Conservation (phyloP, 352 stramenopile genomes). For the Globisporangium radiosum region DNA sequence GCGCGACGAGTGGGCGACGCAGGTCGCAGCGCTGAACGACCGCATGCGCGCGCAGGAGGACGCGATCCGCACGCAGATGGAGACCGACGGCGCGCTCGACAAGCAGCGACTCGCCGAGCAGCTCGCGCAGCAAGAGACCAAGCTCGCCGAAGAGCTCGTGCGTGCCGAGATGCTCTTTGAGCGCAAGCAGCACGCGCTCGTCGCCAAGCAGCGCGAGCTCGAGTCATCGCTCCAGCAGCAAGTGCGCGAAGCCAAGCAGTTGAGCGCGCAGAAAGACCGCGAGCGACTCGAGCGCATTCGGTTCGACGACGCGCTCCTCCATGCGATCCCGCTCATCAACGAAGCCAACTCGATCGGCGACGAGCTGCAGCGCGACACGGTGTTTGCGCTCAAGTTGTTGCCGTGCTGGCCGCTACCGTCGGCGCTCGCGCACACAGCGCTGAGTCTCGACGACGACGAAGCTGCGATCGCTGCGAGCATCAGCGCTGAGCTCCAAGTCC, state of each 20-base stretch:
- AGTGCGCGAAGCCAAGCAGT: conserved; percentile 66
- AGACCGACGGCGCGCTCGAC: conserved; percentile 65
- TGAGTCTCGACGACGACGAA: conserved; percentile 54
- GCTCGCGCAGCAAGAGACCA: conserved; percentile 64
- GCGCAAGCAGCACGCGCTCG: conserved; percentile 62
- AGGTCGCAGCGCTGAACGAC: conserved; percentile 62
- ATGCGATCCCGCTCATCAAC: conserved; percentile 74
- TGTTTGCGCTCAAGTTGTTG: conserved; percentile 67
- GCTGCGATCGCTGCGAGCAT: conserved; percentile 41
- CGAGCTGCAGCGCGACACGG: conserved; percentile 58
- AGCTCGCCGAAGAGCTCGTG: conserved; percentile 68
- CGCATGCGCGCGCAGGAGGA: conserved; percentile 69
- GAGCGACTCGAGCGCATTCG: conserved; percentile 56
- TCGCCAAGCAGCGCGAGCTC: conserved; percentile 57
- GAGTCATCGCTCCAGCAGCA: conserved; percentile 71
- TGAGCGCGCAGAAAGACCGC: conserved; percentile 66
- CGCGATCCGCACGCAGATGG: conserved; percentile 70
- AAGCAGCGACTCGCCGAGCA: conserved; percentile 71
- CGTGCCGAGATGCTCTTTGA: conserved; percentile 76
- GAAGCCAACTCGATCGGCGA: conserved; percentile 85
- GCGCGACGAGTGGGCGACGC: conserved; percentile 60
- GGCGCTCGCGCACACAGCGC: conserved; percentile 18
- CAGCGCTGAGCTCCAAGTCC: conserved; percentile 60
- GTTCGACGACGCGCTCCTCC: conserved; percentile 79
- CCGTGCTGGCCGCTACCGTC: conserved; percentile 25